Evolutionary conservation across 164 flowering plant species (phyloP).

Genomic region (Macadamia tetraphylla): DNA sequence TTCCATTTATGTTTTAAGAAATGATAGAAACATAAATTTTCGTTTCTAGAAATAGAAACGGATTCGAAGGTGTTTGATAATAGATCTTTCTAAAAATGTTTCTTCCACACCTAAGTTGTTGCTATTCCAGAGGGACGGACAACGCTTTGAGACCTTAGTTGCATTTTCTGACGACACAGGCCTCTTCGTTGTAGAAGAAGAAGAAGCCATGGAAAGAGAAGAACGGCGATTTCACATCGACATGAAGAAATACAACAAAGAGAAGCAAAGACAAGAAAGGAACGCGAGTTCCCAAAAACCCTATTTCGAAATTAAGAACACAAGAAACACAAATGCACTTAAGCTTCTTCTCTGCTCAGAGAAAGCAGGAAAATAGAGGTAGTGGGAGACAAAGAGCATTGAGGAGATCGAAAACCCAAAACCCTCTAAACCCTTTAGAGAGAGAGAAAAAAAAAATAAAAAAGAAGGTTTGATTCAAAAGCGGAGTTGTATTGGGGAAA

Average conservation of each 20-base stretch:
- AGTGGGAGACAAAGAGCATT: not conserved
- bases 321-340: not conserved
- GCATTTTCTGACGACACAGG: constrained; percentile 16
- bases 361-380: constrained; percentile 1
- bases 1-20: too few relatives aligned
- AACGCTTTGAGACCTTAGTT: constrained; percentile 7
- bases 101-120: constrained; percentile 14
- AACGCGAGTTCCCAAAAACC: not conserved
- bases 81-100: too few relatives aligned
- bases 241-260: constrained; percentile 9
- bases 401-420: not conserved
- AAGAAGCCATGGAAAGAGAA: constrained; percentile 13
- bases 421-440: not conserved
- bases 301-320: too few relatives aligned
- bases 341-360: constrained; percentile 6
- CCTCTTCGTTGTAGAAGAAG: constrained; percentile 17
- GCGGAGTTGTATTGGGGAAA: too few relatives aligned
- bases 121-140: not conserved
- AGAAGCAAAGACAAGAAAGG: not conserved
- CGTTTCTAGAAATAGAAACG: too few relatives aligned
- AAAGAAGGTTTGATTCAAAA: too few relatives aligned
- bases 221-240: constrained; percentile 21
- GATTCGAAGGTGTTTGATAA: too few relatives aligned
- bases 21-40: too few relatives aligned
- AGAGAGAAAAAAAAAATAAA: too few relatives aligned